Percentiles rank a stretch among this genome's conserved stretches.
phyloP scores from a whole-genome alignment of 169 alveolate species.

The Eimeria mitis region DNA sequence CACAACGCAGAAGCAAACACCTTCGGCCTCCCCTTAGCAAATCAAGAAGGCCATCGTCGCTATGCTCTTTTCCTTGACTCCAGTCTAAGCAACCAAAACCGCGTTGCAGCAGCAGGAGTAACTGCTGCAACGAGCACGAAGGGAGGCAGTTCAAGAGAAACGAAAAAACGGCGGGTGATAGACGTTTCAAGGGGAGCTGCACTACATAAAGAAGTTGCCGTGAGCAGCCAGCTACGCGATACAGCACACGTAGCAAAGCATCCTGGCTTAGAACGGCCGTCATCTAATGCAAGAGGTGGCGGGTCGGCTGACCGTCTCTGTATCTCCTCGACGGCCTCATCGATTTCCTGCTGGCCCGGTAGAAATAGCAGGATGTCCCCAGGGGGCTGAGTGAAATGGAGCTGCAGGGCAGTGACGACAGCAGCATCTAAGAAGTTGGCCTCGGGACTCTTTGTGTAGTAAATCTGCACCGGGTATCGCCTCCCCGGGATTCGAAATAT shows the following conservation, averaged over 20 bases:
- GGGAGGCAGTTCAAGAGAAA: background rate
- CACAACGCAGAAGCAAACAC: background rate
- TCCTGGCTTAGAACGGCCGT: background rate
- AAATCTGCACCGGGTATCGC: constrained; percentile 98
- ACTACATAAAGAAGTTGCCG: background rate
- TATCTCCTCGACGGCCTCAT: constrained; percentile 84
- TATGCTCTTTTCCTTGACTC: background rate
- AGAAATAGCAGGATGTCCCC: constrained; percentile 99
- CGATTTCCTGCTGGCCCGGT: constrained; percentile 98
- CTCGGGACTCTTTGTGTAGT: constrained; percentile 99
- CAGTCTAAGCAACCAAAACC: background rate
- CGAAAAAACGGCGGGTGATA: background rate
- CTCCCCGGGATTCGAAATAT: constrained; percentile 87
- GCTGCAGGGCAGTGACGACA: constrained; percentile 98
- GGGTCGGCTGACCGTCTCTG: constrained; percentile 81
- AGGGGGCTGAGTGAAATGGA: constrained; percentile 99
- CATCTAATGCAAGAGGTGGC: background rate
- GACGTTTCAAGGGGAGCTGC: background rate
- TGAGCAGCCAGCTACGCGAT: background rate
- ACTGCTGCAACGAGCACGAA: background rate
- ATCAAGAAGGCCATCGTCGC: background rate
- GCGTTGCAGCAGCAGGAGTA: background rate
- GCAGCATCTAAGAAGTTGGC: constrained; percentile 99
- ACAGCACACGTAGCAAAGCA: background rate
- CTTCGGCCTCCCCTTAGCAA: background rate